Base-by-base conservation (phyloP, 2,329 filamentous ascomycete genomes). In the Pestalotiopsis fici region DNA sequence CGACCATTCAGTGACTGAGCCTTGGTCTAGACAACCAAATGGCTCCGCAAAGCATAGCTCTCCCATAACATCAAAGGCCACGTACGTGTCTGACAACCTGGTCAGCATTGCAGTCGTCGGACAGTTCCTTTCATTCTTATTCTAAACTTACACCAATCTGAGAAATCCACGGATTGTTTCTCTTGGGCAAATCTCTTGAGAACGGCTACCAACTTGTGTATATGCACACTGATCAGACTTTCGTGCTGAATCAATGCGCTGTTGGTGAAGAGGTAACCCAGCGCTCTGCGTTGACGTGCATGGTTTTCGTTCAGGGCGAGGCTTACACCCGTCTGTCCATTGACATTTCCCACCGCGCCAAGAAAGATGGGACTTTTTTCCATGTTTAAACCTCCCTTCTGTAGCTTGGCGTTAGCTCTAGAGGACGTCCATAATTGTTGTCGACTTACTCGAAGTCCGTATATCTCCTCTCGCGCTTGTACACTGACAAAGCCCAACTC, bases 401-500 rank as follows among this genome's bases (percentile, higher is more conserved):
- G 60, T 50, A 35, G n/a, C 2, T 1, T 31, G n/a, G 31, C 4
- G 47, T 27, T 1, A 67, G 64, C 18, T 60, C 13, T 18, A 7
- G 31, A 35, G 11, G 1, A 11, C 31, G 13, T 37, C 12, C 18
- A 65, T 28, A 25, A 13, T 25, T 56, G 13, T 15, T 43, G 25
- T 31, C 3, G 12, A 64, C 73, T 43, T 67, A 76, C 75, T 7
- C 71, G 70, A 60, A 71, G 63, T 0, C 74, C 72, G 25, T 76
- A 76, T 4, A 76, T 77, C n/a, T 75, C 73, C 21, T 77, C 72
- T 61, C 74, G 73, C 2, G 75, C 75, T n/a, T 72, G 66, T 31
- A 71, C 68, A 12, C 69, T 68, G 60, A 71, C 70, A 61, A 77
- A 77, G 59, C 69, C 74, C n/a, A 77, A 66, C 56, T 77, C 75